Conservation (phyloP, 176 grass and related monocot species). For the Musa schizocarpa region DNA sequence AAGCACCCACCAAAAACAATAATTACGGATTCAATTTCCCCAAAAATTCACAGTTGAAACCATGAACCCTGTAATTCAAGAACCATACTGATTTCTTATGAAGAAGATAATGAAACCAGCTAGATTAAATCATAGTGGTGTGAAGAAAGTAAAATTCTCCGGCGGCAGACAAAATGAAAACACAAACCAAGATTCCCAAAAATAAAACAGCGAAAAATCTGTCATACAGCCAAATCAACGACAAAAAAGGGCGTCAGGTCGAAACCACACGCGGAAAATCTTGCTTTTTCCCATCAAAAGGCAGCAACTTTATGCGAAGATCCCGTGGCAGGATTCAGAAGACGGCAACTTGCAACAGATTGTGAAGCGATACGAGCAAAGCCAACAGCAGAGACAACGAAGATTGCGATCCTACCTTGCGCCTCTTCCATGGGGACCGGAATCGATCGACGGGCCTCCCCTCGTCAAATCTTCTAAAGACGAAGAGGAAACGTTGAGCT, state of each 20-base stretch:
- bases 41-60: background rate
- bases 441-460: background rate
- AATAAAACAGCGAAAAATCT: background rate
- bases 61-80: background rate
- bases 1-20: background rate
- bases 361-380: too few relatives aligned
- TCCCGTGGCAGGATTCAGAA: background rate
- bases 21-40: background rate
- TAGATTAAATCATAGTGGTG: too few relatives aligned
- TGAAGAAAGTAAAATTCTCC: background rate
- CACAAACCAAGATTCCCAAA: background rate
- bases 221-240: background rate
- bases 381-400: background rate
- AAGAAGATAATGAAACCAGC: background rate
- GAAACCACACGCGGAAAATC: background rate
- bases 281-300: background rate
- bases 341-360: background rate
- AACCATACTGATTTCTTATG: background rate
- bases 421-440: conserved; percentile 52
- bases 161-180: background rate
- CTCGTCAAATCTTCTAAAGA: background rate
- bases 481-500: background rate
- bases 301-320: background rate
- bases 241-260: background rate
- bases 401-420: conserved; percentile 33